These are phyloP conservation scores for Ophiostoma populinum DNA, from an alignment of 2,329 filamentous ascomycete species.

Conservation along the genomic window DNA sequence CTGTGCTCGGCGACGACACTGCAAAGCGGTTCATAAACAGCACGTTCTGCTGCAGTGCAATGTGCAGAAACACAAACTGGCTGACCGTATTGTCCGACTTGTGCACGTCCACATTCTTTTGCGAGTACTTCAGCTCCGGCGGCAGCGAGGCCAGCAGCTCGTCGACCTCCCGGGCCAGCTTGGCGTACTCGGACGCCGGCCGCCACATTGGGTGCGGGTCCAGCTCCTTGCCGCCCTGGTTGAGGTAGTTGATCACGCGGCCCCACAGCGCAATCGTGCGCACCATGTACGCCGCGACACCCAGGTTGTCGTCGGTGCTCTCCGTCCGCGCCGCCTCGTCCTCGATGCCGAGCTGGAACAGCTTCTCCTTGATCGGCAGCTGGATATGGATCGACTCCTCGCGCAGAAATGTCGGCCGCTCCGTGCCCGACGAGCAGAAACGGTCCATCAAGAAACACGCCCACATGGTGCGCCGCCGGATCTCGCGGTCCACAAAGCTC, in stretches of 20 bases:
- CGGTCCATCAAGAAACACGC: constrained; percentile 94
- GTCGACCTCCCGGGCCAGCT: constrained; percentile 53
- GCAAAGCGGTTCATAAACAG: constrained; percentile 84
- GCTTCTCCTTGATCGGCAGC: constrained; percentile 74
- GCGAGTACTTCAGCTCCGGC: constrained; percentile 51
- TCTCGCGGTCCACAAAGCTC: constrained; percentile 86
- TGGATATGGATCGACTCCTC: constrained; percentile 82
- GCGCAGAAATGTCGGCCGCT: constrained; percentile 77
- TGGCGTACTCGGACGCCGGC: constrained; percentile 56
- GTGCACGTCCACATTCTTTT: constrained; percentile 72
- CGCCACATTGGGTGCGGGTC: constrained; percentile 71
- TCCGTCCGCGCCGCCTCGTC: constrained; percentile 84
- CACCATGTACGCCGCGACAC: constrained; percentile 80
- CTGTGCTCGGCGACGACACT: constrained; percentile 49
- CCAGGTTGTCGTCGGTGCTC: constrained; percentile 72
- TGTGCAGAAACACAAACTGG: constrained; percentile 84
- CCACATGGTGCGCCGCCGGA: constrained; percentile 91
- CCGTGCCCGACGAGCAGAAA: constrained; percentile 90
- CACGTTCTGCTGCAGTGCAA: constrained; percentile 74
- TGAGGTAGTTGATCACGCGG: constrained; percentile 73
- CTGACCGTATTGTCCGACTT: constrained; percentile 72
- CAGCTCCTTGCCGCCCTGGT: constrained; percentile 68
- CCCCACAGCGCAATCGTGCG: constrained; percentile 79
- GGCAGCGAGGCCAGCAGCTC: constrained; percentile 56
- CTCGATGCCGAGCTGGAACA: constrained; percentile 72